Base-by-base conservation (phyloP, 208 protist genomes). In the Histomonas meleagridis region DNA sequence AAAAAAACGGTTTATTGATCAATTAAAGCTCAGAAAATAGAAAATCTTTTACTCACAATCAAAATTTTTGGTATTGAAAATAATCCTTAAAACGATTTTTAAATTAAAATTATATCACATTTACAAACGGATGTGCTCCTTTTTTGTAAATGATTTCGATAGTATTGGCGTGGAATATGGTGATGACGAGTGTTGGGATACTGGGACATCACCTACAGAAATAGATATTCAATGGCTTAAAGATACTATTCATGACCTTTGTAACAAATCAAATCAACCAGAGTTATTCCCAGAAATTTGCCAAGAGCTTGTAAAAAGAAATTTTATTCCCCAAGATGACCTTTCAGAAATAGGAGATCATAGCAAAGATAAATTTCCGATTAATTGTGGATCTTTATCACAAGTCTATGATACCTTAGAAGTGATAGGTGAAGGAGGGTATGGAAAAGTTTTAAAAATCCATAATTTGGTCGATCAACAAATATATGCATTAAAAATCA, bases 391-490 rank as follows among this genome's bases (percentile, higher is more conserved):
- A n/a, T 46, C 76, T 0, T 86, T 86, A 18, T 51, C 43, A 9
- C 76, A 86, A 55, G 23, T 35, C 26, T 86, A 86, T n/a, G 4
- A 86, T 1, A 23, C 43, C 3, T n/a, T 86, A 2, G 46, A 35
- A 55, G 32, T 57, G 26, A 55, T 86, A 32, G 76, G 76, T 35
- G 43, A 43, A 16, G 76, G 76, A 2, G 76, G 76, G 1, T 86
- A 86, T 86, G 76, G 76, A 7, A 86, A 86, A 55, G 46, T 86
- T 38, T 57, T 51, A 4, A 86, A 86, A 55, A 46, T 86, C 1
- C 43, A 51, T 18, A 86, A 86, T 86, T 57, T 86, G 10, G 55
- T 86, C 10, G 76, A 86, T 86, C 10, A 55, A 55, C 76, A 86
- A 55, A 55, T 40, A 38, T 86, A 86, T n/a, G 38, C 76, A 55